These are phyloP conservation scores for Amoeboaphelidium protococcarum DNA, from an alignment of 371 early-diverging fungal genomes.

Conservation along the genomic window DNA sequence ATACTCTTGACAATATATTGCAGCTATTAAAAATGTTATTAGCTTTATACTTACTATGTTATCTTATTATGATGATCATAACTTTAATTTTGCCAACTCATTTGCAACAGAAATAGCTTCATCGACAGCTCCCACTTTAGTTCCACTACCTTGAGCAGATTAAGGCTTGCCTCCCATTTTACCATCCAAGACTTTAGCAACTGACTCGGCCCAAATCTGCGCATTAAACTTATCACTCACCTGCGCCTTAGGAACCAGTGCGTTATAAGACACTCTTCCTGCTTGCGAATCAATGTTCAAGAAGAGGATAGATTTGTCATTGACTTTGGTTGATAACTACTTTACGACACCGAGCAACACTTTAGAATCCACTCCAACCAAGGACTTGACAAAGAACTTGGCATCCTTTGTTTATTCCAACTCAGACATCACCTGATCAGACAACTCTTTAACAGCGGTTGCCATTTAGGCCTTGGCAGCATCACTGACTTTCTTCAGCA, in stretches of 20 bases:
- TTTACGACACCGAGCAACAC: too few species aligned
- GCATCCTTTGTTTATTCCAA: too few species aligned
- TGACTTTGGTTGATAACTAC: too few species aligned
- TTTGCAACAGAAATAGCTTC: conserved; percentile 49
- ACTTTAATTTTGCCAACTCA: conserved; percentile 30
- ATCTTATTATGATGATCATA: background rate
- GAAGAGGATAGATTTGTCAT: background rate
- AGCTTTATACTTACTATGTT: background rate
- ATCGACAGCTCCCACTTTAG: conserved; percentile 10
- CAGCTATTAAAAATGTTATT: background rate
- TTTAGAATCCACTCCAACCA: too few species aligned
- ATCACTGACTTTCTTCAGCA: background rate
- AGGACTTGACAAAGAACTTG: background rate
- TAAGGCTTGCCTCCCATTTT: conserved; percentile 71
- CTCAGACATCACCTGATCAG: too few species aligned
- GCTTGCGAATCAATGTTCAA: background rate
- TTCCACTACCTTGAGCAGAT: conserved; percentile 40
- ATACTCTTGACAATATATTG: background rate
- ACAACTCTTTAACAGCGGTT: background rate
- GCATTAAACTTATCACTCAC: conserved; percentile 30
- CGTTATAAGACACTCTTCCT: background rate
- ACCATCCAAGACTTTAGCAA: conserved; percentile 53
- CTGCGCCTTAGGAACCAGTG: background rate
- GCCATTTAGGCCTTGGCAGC: background rate
- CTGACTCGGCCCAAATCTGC: conserved; percentile 59